Evolutionary conservation across 345 rosid species (phyloP).

Genomic region (Triadica sebifera): DNA sequence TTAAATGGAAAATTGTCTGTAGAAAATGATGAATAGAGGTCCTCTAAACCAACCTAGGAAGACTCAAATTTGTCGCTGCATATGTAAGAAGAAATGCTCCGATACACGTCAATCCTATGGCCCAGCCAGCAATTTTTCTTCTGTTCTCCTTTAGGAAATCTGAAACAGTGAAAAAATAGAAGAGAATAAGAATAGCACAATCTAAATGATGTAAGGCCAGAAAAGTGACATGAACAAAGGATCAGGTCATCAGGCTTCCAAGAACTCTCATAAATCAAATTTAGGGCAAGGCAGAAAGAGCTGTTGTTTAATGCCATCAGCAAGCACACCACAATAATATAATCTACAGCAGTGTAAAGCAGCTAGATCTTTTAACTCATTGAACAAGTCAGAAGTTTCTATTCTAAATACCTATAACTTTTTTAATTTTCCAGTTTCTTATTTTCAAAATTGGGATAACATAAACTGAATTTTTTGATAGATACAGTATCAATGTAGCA

Average conservation of each 20-base stretch:
- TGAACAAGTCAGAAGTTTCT: background rate
- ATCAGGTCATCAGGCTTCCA: background rate
- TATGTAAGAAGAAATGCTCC: slow-evolving; percentile 75
- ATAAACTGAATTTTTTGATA: background rate
- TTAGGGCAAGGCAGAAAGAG: background rate
- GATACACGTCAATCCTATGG: slow-evolving; percentile 65
- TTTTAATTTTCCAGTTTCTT: background rate
- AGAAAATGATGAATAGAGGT: background rate
- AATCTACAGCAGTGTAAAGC: background rate
- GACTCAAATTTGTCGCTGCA: slow-evolving; percentile 59
- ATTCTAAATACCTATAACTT: slow-evolving; percentile 1
- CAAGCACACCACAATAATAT: background rate
- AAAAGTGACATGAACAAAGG: background rate
- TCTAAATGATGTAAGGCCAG: slow-evolving; percentile 5
- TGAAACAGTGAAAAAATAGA: slow-evolving; percentile 23
- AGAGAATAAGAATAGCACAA: slow-evolving; percentile 16
- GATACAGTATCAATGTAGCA: background rate
- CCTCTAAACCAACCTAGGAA: slow-evolving; percentile 59
- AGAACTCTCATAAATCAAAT: background rate
- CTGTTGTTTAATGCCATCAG: background rate
- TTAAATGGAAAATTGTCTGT: background rate
- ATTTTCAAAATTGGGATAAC: background rate
- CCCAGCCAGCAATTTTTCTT: slow-evolving; percentile 86
- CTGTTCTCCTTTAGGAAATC: slow-evolving; percentile 52
- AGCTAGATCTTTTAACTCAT: background rate